Percentiles rank a stretch among this genome's conserved stretches.
phyloP scores from a whole-genome alignment of 768 basidiomycete genomes.

The Calocybe cyanea region DNA sequence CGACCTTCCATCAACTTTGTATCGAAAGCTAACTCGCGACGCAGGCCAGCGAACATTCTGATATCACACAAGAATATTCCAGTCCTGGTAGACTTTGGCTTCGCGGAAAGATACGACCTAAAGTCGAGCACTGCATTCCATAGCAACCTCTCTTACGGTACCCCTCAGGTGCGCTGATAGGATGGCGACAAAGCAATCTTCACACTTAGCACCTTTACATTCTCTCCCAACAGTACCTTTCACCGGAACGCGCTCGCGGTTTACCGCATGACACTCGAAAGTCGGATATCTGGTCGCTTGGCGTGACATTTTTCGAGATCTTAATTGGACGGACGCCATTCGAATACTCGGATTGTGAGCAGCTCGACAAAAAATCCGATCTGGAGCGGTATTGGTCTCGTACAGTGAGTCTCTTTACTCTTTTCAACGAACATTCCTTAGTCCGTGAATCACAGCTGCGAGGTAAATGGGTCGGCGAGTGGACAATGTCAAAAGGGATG shows the following conservation, averaged over 20 bases:
- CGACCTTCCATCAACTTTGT: conserved; percentile 20
- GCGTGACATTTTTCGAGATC: conserved; percentile 92
- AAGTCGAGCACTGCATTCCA: conserved; percentile 65
- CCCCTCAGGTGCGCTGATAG: conserved; percentile 65
- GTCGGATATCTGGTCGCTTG: conserved; percentile 84
- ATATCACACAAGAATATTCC: conserved; percentile 75
- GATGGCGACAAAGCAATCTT: neutral
- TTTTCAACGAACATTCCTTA: neutral
- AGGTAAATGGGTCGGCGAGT: conserved; percentile 85
- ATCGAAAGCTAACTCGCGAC: neutral
- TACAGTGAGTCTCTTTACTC: conserved; percentile 47
- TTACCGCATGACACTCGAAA: conserved; percentile 91
- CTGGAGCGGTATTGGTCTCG: conserved; percentile 84
- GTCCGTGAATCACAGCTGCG: conserved; percentile 41
- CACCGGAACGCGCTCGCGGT: conserved; percentile 87
- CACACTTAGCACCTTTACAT: too few relatives aligned
- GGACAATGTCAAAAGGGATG: conserved; percentile 60
- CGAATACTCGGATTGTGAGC: conserved; percentile 74
- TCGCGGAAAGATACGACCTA: conserved; percentile 82
- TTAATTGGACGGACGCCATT: conserved; percentile 91
- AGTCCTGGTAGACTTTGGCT: conserved; percentile 94
- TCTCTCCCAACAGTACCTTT: conserved; percentile 69
- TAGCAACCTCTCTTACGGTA: conserved; percentile 84
- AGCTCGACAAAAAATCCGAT: conserved; percentile 74
- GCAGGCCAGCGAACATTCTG: conserved; percentile 90